Base-by-base conservation (phyloP, 1,139 yeast genomes). In the Yamadazyma dushanensis region DNA sequence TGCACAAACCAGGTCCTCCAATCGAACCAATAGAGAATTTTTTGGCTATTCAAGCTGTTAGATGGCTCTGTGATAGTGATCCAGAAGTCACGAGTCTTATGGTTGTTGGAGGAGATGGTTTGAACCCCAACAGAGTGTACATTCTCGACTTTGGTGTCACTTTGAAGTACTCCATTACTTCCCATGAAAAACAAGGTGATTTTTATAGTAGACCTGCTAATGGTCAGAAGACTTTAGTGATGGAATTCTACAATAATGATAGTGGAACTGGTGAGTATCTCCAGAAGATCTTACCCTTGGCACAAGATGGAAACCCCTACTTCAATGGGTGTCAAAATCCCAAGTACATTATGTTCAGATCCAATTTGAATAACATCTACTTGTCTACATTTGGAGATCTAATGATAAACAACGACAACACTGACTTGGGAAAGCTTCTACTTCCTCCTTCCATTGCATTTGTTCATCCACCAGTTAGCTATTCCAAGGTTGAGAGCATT, bases 391-490 rank as follows among this genome's bases (percentile, higher is more conserved):
- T 55, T 38, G 47, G 57, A 9, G 50, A 49, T 26, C 16, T 40
- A n/a, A 50, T 53, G 29, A 56, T 51, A 9, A 48, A 87, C 2
- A 69, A 71, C 15, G 90, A 89, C 0, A 61, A 65, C 15, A 68
- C 77, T 2, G 70, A 65, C 16, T 68, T 78, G 31, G 79, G 78
- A 5, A 76, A 87, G 2, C 63, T 82, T 1, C 57, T 79, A 7
- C 72, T 90, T 29, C 97, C 97, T 2, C 85, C 95, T 7, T 77
- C 92, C 1, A 54, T 92, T 22, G 76, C 86, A 3, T 80, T 92
- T 79, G 66, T 87, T 8, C 79, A 84, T 43, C 95, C 97, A 0
- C 80, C 77, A n/a, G 76, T 82, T 4, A 76, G 86, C 0, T 70
- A 54, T 38, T 63, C 83, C 0, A 55, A 68, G 0, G 79, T 86